These are phyloP conservation scores for Hypoxylon trugodes DNA, from an alignment of 495 filamentous ascomycete genomes.

Conservation along the genomic window DNA sequence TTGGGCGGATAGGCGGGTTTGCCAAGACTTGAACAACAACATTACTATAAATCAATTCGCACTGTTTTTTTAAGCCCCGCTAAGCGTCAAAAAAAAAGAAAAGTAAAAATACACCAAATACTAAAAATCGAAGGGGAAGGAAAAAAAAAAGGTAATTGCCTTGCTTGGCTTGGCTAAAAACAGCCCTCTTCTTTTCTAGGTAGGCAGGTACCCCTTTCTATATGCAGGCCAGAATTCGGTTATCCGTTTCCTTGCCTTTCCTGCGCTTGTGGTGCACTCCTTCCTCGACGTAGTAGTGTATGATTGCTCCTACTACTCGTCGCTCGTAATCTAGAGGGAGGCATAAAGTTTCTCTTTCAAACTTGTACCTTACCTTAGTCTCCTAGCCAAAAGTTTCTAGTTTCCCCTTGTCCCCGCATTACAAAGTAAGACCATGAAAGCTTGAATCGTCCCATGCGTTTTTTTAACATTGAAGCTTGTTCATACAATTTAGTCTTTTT, in stretches of 20 bases:
- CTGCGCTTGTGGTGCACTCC: not conserved
- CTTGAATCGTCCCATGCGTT: slow-evolving; percentile 1
- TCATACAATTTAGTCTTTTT: slow-evolving; percentile 17
- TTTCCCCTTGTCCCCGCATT: slow-evolving; percentile 20
- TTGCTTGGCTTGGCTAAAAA: slow-evolving; percentile 13
- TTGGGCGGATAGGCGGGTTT: slow-evolving; percentile 18
- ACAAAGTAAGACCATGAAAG: slow-evolving; percentile 16
- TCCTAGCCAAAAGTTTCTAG: no score
- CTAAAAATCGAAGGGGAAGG: no score
- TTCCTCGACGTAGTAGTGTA: no score
- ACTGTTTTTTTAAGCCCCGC: slow-evolving; percentile 16
- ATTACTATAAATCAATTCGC: slow-evolving; percentile 16
- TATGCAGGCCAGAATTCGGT: slow-evolving; percentile 17
- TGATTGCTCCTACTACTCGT: slow-evolving; percentile 11
- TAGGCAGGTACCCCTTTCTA: slow-evolving; percentile 29
- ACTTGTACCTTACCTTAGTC: slow-evolving; percentile 34
- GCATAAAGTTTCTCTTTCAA: slow-evolving; percentile 20
- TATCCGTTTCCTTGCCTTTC: slow-evolving; percentile 24
- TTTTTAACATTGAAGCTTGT: slow-evolving; percentile 11
- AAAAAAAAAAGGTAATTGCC: slow-evolving; percentile 7
- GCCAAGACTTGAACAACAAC: slow-evolving; percentile 26
- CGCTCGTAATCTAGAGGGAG: slow-evolving; percentile 28
- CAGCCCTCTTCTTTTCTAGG: slow-evolving; percentile 3
- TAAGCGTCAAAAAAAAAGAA: slow-evolving; percentile 12
- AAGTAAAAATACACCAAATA: slow-evolving; percentile 21